Evolutionary conservation across 768 basidiomycete genomes (phyloP).

Genomic region (Daedalea quercina): DNA sequence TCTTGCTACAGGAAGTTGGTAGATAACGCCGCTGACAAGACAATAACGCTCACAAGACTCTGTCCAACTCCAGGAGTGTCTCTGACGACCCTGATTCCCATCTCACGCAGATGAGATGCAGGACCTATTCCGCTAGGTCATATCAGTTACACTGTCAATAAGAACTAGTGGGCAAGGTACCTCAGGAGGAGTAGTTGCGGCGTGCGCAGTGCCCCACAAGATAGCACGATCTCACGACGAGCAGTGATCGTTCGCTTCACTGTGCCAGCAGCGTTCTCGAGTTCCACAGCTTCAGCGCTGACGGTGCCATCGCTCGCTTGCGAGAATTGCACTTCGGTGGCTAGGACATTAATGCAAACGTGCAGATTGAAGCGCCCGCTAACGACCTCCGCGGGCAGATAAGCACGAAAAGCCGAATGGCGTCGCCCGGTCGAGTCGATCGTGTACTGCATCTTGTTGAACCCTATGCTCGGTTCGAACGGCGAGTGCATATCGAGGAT

Average conservation of each 20-base stretch:
- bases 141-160: not conserved
- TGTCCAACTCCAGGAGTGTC: constrained; percentile 23
- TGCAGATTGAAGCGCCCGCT: not conserved
- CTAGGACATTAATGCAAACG: not conserved
- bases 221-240: constrained; percentile 17
- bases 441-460: not conserved
- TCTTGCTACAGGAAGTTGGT: constrained; percentile 26
- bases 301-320: not conserved
- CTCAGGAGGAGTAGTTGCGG: constrained; percentile 35
- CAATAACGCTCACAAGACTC: constrained; percentile 12
- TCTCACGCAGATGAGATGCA: constrained; percentile 12
- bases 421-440: not conserved
- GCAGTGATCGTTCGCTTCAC: constrained; percentile 3
- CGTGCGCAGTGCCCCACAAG: constrained; percentile 21
- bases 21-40: not conserved
- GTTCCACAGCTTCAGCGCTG: not conserved
- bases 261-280: not conserved
- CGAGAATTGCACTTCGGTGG: not conserved
- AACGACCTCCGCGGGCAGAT: not conserved
- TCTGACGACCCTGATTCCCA: constrained; percentile 13
- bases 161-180: not conserved
- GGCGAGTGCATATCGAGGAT: not conserved
- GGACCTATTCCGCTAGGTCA: constrained; percentile 19
- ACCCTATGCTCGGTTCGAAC: not conserved
- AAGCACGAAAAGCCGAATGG: not conserved